Evolutionary conservation across 1,284 basidiomycete species (phyloP), one percentile per base, ranked within the genome.

Genomic region (Ceratobasidium sp.): DNA sequence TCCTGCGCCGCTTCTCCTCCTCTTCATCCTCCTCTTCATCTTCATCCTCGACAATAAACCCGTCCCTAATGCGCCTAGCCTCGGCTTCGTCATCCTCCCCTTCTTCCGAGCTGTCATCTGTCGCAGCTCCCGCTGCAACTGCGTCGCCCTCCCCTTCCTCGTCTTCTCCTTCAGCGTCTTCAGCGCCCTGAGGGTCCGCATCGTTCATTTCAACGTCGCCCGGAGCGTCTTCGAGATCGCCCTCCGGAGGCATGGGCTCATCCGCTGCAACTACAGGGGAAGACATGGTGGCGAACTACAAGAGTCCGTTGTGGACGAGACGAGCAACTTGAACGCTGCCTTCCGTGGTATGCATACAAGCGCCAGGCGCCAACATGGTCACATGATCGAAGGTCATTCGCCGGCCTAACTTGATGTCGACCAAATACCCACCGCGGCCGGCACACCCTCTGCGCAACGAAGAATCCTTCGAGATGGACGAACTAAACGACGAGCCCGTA

Each of bases 41-140:
- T 27, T 92, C 92, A 78, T 95, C 93, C 77, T 94, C 92, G 6
- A 93, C 93, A 79, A 95, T 95, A 79, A 95, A 95, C 0, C 91
- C 93, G 74, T 94, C 91, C 72, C 89, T 83, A 66, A 95, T 87
- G 76, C 87, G 84, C 76, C 87, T 85, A 79, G 85, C 92, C 81
- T 94, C 93, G 75, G 94, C 93, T 78, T 89, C 91, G 79, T 94
- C 90, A 58, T 94, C 93, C 39, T 93, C 92, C 46, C 87, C 90
- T 80, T 95, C 93, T 80, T 95, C 93, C 34, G 91, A 93, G 80
- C 91, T 93, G 79, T 92, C 91, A 64, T 78, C 78, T 56, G 79
- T 78, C 54, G 74, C 79, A 34, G 77, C 77, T 41, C 76, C 78
- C 27, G 76, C 78, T 37, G 51, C 63, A 53, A 53, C 61, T 19